These are phyloP conservation scores for Trematosphaeria pertusa DNA, from an alignment of 2,329 filamentous ascomycete species.

Conservation along the genomic window DNA sequence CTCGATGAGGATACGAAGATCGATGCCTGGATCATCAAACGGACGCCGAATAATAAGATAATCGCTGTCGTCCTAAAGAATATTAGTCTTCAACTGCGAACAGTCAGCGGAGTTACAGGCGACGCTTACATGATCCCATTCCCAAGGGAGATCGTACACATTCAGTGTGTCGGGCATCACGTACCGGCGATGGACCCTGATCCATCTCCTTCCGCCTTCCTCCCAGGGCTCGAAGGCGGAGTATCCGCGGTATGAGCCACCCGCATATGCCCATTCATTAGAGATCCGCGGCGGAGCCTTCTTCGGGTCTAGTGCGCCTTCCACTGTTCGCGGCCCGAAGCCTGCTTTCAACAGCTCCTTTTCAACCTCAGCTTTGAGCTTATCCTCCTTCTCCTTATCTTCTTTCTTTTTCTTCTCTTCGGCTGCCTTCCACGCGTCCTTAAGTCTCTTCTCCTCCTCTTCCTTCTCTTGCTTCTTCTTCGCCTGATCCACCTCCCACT, in stretches of 20 bases:
- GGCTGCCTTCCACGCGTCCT: neutral
- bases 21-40: conserved; percentile 2
- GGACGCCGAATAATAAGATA: conserved; percentile 3
- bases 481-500: neutral
- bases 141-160: neutral
- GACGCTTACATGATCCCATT: neutral
- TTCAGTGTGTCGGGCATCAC: neutral
- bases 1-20: conserved; percentile 4
- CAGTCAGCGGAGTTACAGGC: too few species aligned
- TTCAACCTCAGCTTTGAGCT: neutral
- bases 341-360: neutral
- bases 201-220: neutral
- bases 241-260: neutral
- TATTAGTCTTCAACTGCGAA: too few species aligned
- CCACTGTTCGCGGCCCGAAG: neutral
- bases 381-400: conserved; percentile 1
- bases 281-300: neutral
- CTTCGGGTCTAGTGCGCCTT: neutral
- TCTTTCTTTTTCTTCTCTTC: conserved; percentile 1
- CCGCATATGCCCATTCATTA: neutral
- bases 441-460: neutral
- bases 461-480: neutral
- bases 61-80: neutral
- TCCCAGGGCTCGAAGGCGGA: conserved; percentile 6
- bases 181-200: conserved; percentile 2